Evolutionary conservation across 1,284 basidiomycete species (phyloP), one percentile per base, ranked within the genome.

Genomic region (Trichosporon sp.): DNA sequence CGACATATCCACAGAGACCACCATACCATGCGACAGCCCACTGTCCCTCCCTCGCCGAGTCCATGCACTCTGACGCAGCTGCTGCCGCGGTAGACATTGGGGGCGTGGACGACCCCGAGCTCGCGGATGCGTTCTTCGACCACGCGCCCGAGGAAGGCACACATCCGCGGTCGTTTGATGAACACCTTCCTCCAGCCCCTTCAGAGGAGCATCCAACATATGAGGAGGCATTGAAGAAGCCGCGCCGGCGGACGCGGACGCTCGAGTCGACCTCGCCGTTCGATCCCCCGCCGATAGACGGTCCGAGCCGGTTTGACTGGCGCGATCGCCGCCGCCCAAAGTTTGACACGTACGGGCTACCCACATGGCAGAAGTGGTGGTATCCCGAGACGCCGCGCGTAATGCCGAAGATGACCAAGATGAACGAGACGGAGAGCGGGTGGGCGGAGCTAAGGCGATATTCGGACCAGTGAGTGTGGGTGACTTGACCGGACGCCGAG

Each of bases 381-480:
- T 79, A 74, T 54, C 75, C 75, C 16, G 67, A 74, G 5, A 61
- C 69, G 48, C 70, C 64, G 21, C 74, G 87, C 46, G 79, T 84
- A 46, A 73, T 78, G 38, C 85, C 87, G 37, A 78, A 78, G 1
- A 80, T 79, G 40, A 71, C 73, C 0, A 78, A 79, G 35, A 74
- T 87, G 2, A 77, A 75, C 11, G 78, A 78, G 10, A 83, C 82
- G 10, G 84, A 87, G 31, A 78, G 76, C 16, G 86, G 85, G 66
- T 83, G 85, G 74, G 81, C 85, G 1, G 87, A 88, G 74, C 81
- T 88, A 32, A 78, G 84, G 69, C 67, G 76, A 48, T 81, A 81
- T 66, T 32, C 56, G 2, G 69, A 74, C 19, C 78, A 80, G 79
- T 80, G 65, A 75, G 79, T 76, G 48, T 38, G 14, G 5, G 11